Evolutionary conservation across 2,329 filamentous ascomycete species (phyloP).

Genomic region (Cordyceps fumosorosea): DNA sequence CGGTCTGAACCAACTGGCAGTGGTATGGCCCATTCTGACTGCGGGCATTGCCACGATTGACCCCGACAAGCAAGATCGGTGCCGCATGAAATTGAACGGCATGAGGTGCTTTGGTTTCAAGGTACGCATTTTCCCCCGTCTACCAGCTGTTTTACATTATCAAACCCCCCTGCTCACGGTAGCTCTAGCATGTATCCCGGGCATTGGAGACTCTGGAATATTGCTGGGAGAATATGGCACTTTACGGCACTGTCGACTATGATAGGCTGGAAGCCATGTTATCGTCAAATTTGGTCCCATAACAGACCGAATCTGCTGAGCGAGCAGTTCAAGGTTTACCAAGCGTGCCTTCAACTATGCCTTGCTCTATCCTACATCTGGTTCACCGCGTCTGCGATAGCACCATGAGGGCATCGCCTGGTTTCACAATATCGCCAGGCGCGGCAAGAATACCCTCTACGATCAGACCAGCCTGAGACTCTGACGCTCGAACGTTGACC

Average conservation of each 20-base stretch:
- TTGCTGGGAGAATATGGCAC: conserved; percentile 10
- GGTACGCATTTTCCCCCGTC: background rate
- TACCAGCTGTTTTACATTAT: background rate
- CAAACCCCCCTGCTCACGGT: background rate
- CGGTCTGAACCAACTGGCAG: conserved; percentile 8
- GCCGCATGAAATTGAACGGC: background rate
- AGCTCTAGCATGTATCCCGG: conserved; percentile 12
- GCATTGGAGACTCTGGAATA: conserved; percentile 15
- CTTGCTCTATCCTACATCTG: background rate
- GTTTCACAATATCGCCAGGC: conserved; percentile 11
- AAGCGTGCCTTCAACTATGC: background rate
- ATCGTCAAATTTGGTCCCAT: conserved; percentile 14
- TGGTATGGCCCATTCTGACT: conserved; percentile 1
- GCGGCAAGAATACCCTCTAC: background rate
- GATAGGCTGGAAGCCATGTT: conserved; percentile 14
- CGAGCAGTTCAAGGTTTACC: background rate
- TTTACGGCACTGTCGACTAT: conserved; percentile 8
- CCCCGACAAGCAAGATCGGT: background rate
- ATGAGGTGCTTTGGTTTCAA: conserved; percentile 1
- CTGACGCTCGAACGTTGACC: conserved; percentile 32
- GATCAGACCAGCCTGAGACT: background rate
- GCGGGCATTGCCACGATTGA: background rate
- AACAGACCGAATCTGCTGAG: background rate
- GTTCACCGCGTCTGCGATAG: background rate
- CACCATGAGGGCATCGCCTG: conserved; percentile 1